A percentile compares a stretch with the other conserved stretches of the same genome.
Evolutionary conservation across 495 filamentous ascomycete species (phyloP).

Genomic region (Xylaria palmicola): DNA sequence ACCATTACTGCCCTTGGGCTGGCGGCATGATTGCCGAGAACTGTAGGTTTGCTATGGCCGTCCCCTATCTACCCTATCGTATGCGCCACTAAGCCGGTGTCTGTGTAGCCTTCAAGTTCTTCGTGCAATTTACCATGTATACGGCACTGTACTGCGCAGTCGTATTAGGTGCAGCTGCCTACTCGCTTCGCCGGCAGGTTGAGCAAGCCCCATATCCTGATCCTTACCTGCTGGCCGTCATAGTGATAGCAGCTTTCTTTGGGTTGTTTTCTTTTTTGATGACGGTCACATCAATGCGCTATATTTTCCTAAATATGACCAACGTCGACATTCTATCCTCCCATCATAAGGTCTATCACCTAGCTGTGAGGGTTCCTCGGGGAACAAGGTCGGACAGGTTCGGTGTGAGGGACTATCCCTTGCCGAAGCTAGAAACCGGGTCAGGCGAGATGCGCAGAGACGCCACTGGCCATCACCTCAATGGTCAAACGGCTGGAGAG

Average conservation of each 20-base stretch:
- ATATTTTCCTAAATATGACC: constrained; percentile 69
- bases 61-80: neutral
- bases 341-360: constrained; percentile 60
- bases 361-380: constrained; percentile 72
- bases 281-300: constrained; percentile 65
- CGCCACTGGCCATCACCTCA: neutral
- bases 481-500: neutral
- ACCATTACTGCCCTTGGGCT: constrained; percentile 96
- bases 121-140: constrained; percentile 80
- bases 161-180: constrained; percentile 50
- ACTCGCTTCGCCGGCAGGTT: constrained; percentile 29
- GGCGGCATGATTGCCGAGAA: constrained; percentile 85
- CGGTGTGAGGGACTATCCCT: constrained; percentile 42
- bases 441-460: constrained; percentile 12
- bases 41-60: constrained; percentile 32
- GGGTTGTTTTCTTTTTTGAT: constrained; percentile 73
- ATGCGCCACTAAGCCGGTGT: constrained; percentile 18
- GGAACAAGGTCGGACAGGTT: constrained; percentile 41
- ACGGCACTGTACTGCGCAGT: constrained; percentile 65
- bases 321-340: constrained; percentile 76
- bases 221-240: constrained; percentile 34
- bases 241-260: constrained; percentile 61
- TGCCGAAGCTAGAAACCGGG: constrained; percentile 20
- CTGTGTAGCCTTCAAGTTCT: constrained; percentile 72
- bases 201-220: constrained; percentile 29